Conservation (phyloP, 306 rosid genomes). For the Pyrus communis region DNA sequence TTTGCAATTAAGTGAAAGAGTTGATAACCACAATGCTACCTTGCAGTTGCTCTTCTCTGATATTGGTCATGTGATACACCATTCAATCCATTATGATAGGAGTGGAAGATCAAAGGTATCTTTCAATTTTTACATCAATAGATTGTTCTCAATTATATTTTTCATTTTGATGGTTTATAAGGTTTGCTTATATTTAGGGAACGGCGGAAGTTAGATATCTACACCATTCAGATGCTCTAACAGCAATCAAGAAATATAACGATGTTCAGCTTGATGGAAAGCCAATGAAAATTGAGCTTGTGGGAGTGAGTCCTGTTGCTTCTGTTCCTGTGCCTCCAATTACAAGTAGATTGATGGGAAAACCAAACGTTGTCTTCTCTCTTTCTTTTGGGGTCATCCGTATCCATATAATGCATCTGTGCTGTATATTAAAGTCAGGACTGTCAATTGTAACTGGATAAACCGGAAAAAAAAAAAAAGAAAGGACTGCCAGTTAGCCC, state of each 20-base stretch:
- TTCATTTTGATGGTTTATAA: not conserved
- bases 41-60: conserved; percentile 53
- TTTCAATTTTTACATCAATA: not conserved
- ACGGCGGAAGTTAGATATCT: conserved; percentile 53
- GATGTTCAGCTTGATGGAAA: conserved; percentile 53
- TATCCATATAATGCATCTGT: not conserved
- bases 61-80: conserved; percentile 43
- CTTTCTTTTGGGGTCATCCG: not conserved
- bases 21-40: not conserved
- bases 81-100: conserved; percentile 46
- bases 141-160: not conserved
- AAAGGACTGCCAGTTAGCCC: too few relatives aligned
- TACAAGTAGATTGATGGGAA: conserved; percentile 19
- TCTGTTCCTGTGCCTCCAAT: conserved; percentile 7
- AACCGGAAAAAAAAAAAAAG: too few relatives aligned
- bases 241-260: conserved; percentile 51
- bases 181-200: conserved; percentile 34
- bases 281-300: conserved; percentile 50
- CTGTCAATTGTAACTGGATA: too few relatives aligned
- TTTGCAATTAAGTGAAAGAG: conserved; percentile 7
- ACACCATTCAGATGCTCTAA: conserved; percentile 40
- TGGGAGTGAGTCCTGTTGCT: conserved; percentile 28
- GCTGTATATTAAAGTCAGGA: not conserved
- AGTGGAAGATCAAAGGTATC: conserved; percentile 56
- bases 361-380: conserved; percentile 10